phyloP scores from a whole-genome alignment of 306 rosid species.

The Begonia masoniana region DNA sequence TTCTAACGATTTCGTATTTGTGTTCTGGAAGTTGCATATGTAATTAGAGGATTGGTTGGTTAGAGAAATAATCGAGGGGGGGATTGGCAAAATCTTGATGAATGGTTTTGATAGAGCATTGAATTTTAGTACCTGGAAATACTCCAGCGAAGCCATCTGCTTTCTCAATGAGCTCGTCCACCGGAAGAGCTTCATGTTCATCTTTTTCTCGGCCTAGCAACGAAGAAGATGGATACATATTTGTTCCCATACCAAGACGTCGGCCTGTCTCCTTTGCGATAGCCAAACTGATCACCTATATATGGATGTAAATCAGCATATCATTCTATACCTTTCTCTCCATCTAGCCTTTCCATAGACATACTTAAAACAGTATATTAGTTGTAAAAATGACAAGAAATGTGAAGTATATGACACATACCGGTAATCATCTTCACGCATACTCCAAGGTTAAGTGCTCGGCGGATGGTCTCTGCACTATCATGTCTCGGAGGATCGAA shows the following conservation, averaged over 20 bases:
- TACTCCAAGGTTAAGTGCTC: slow-evolving; percentile 86
- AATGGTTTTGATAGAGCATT: not conserved
- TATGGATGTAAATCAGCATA: not conserved
- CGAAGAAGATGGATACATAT: slow-evolving; percentile 88
- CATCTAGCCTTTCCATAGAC: not conserved
- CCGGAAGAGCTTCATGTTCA: slow-evolving; percentile 63
- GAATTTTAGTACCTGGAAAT: slow-evolving; percentile 31
- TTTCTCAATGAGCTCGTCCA: slow-evolving; percentile 68
- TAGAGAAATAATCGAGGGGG: not conserved
- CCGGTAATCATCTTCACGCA: slow-evolving; percentile 90
- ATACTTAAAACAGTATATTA: too few relatives aligned
- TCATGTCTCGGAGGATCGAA: slow-evolving; percentile 93
- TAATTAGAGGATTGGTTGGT: not conserved
- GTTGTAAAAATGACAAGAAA: too few relatives aligned
- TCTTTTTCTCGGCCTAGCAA: slow-evolving; percentile 49
- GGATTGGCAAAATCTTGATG: not conserved
- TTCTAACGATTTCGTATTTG: slow-evolving; percentile 73
- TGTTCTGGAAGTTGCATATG: slow-evolving; percentile 14
- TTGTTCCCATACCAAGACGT: slow-evolving; percentile 93
- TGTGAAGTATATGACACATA: slow-evolving; percentile 4
- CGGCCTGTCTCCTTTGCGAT: slow-evolving; percentile 87
- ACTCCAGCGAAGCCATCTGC: slow-evolving; percentile 96
- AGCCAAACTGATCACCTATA: slow-evolving; percentile 77
- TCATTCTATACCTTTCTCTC: not conserved
- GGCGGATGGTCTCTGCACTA: slow-evolving; percentile 81